Evolutionary conservation across 306 rosid species (phyloP), one percentile per base, ranked within the genome.

Genomic region (Rubus idaeus): DNA sequence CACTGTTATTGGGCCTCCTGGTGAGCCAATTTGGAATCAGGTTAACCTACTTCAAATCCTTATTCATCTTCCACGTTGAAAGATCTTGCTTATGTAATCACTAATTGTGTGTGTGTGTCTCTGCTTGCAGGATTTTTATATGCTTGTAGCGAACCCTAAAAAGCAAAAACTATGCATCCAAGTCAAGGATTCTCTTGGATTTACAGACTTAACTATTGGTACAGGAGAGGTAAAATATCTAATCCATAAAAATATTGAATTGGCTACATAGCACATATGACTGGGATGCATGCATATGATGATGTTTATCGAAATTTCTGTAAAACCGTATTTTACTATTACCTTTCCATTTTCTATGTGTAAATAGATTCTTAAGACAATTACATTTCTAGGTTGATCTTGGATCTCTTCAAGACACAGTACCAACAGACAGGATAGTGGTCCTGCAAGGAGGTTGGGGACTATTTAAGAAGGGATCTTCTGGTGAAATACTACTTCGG

Each of bases 21-120:
- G 98, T 76, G 87, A 90, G 90, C 99, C 99, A 70, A 96, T 96
- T 74, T 96, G 99, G 99, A 92, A 96, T 83, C 99, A 96, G 96
- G 99, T 95, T 73, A 84, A 70, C 84, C 74, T 78, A 80, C 74
- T 76, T 81, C 56, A 40, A 68, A 47, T 47, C 50, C 51, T 66
- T 53, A 50, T 64, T 56, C 56, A 61, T 74, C 69, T 50, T 17
- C 40, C 14, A 5, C 49, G 42, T 21, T 77, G 75, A 37, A 61
- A 46, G 56, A 47, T 73, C 46, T 69, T 21, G 6, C 80, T 7
- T 40, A 20, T 63, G 46, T 53, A 68, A 77, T 86, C 70, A 61
- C 49, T 60, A 71, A 79, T 86, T 70, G 52, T 41, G 44, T 67
- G 49, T 70, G 18, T 81, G 84, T 71, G n/a, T 72, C 51, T 74